Conservation (phyloP, 441 rosid genomes). For the Aleurites moluccanus region DNA sequence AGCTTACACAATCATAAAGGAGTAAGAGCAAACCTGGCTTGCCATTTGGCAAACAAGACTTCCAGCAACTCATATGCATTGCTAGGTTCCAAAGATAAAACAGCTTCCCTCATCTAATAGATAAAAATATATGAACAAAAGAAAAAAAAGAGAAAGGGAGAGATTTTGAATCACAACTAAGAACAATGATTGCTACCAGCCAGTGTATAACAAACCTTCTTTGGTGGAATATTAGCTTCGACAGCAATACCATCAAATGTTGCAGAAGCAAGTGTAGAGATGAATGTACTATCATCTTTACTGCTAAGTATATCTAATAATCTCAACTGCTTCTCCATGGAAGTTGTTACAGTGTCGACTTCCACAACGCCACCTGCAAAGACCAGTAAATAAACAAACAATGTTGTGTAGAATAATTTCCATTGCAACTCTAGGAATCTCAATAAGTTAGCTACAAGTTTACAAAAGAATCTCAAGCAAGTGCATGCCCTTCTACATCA, state of each 20-base stretch:
- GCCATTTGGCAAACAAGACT: slow-evolving; percentile 65
- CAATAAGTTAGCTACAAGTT: background rate
- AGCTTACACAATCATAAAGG: slow-evolving; percentile 10
- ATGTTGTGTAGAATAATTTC: slow-evolving; percentile 10
- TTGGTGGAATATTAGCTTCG: slow-evolving; percentile 57
- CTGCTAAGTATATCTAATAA: slow-evolving; percentile 51
- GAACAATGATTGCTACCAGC: background rate
- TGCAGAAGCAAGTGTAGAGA: slow-evolving; percentile 34
- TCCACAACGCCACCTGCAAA: slow-evolving; percentile 41
- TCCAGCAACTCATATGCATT: slow-evolving; percentile 66
- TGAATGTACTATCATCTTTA: slow-evolving; percentile 37
- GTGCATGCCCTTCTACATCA: background rate
- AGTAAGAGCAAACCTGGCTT: slow-evolving; percentile 65
- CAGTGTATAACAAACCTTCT: slow-evolving; percentile 57
- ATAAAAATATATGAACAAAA: slow-evolving; percentile 9
- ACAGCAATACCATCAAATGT: slow-evolving; percentile 52
- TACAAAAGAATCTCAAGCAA: background rate
- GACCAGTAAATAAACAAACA: slow-evolving; percentile 18
- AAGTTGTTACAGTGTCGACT: slow-evolving; percentile 31
- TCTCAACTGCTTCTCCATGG: slow-evolving; percentile 78
- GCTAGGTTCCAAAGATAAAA: slow-evolving; percentile 62
- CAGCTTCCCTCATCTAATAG: slow-evolving; percentile 63
- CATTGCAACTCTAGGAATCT: background rate
- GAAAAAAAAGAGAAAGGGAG: background rate
- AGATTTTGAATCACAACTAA: background rate